phyloP scores from a whole-genome alignment of 164 flowering plant genomes.

The Kalanchoe fedtschenkoi region DNA sequence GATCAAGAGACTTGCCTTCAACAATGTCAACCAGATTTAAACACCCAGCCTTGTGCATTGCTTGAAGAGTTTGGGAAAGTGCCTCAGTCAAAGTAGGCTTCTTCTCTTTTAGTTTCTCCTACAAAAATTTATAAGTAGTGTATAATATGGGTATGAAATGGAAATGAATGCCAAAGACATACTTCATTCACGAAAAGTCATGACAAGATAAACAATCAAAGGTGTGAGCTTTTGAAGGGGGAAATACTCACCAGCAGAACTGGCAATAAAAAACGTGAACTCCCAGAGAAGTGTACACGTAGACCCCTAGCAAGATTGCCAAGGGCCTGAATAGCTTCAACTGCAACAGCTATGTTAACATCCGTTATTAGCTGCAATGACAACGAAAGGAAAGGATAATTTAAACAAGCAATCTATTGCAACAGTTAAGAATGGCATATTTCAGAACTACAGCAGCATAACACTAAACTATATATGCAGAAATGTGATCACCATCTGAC shows the following conservation, averaged over 20 bases:
- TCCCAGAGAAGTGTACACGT: slow-evolving; percentile 69
- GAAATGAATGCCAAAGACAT: neutral
- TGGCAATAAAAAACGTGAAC: slow-evolving; percentile 81
- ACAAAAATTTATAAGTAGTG: neutral
- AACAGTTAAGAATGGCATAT: neutral
- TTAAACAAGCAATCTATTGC: neutral
- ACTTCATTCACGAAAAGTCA: neutral
- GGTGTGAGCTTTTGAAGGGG: slow-evolving; percentile 8
- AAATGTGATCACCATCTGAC: neutral
- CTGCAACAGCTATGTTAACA: slow-evolving; percentile 95
- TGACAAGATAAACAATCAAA: neutral
- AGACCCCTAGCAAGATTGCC: slow-evolving; percentile 89
- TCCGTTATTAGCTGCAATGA: slow-evolving; percentile 78
- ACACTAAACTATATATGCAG: neutral
- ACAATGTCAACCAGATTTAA: slow-evolving; percentile 64
- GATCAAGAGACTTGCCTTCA: slow-evolving; percentile 54
- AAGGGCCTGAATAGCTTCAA: slow-evolving; percentile 93
- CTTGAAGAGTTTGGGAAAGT: slow-evolving; percentile 80
- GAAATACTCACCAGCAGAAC: slow-evolving; percentile 65
- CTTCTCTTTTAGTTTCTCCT: slow-evolving; percentile 99
- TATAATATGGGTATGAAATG: neutral
- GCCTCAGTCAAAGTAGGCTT: slow-evolving; percentile 71
- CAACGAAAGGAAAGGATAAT: neutral
- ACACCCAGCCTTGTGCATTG: slow-evolving; percentile 88
- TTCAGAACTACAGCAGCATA: neutral